A percentile compares a stretch with the other conserved stretches of the same genome.
Conservation (phyloP, 2,329 filamentous ascomycete genomes). For the Fusarium humuli region DNA sequence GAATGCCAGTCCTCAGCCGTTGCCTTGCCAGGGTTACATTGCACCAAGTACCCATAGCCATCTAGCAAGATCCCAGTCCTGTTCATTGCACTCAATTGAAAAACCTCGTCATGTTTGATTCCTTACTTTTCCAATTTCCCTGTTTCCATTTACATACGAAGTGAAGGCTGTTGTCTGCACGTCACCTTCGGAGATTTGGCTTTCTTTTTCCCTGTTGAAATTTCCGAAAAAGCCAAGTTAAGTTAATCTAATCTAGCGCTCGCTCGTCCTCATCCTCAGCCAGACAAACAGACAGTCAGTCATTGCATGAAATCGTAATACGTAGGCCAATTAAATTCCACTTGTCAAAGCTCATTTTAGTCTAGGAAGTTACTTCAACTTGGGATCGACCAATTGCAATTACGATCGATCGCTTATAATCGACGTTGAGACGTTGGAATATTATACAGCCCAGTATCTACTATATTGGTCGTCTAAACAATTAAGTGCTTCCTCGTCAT, state of each 20-base stretch:
- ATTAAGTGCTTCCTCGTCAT: not conserved
- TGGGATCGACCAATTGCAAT: constrained; percentile 27
- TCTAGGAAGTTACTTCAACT: not conserved
- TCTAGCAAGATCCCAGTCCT: not conserved
- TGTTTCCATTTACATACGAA: constrained; percentile 19
- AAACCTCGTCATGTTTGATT: constrained; percentile 22
- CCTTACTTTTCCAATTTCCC: constrained; percentile 2
- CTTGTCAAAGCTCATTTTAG: constrained; percentile 19
- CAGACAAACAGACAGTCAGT: constrained; percentile 23
- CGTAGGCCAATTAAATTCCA: constrained; percentile 33
- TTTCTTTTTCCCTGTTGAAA: constrained; percentile 38
- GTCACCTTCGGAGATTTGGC: constrained; percentile 45
- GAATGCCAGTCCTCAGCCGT: constrained; percentile 10
- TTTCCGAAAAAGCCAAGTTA: constrained; percentile 22
- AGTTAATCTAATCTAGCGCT: constrained; percentile 25
- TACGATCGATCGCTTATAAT: not conserved
- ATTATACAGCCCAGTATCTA: not conserved
- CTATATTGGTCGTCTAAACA: not conserved
- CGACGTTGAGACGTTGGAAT: not conserved
- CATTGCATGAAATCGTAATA: constrained; percentile 11
- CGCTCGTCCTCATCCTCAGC: constrained; percentile 7
- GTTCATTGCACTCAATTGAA: not conserved
- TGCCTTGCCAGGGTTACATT: constrained; percentile 18
- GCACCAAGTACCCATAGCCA: not conserved
- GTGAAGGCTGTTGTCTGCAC: not conserved